phyloP scores from a whole-genome alignment of 768 basidiomycete genomes.

The Tylopilus sp. region DNA sequence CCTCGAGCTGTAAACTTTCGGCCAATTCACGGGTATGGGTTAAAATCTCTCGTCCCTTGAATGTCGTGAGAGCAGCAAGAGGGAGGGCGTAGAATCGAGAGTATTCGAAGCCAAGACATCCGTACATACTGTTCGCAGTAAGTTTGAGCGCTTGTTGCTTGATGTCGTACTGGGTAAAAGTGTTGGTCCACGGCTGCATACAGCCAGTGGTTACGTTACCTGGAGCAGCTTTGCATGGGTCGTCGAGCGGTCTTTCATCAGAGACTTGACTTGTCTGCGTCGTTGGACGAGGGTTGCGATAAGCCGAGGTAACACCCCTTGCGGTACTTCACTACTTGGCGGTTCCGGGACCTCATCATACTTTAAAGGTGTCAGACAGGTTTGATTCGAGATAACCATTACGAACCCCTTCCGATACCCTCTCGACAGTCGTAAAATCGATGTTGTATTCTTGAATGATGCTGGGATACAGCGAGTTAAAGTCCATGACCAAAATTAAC shows the following conservation, averaged over 20 bases:
- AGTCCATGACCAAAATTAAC: slow-evolving; percentile 98
- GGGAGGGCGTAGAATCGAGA: slow-evolving; percentile 96
- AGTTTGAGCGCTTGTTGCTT: slow-evolving; percentile 96
- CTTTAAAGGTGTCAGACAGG: slow-evolving; percentile 22
- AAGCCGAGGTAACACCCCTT: slow-evolving; percentile 91
- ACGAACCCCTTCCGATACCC: slow-evolving; percentile 55
- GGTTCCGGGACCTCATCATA: slow-evolving; percentile 91
- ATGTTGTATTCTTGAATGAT: slow-evolving; percentile 99
- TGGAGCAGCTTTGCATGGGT: slow-evolving; percentile 77
- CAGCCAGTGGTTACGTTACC: slow-evolving; percentile 40
- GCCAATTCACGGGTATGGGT: slow-evolving; percentile 92
- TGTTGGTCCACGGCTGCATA: not conserved
- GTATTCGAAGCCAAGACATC: slow-evolving; percentile 96
- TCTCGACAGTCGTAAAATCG: slow-evolving; percentile 94
- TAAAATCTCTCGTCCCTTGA: slow-evolving; percentile 95
- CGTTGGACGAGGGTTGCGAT: slow-evolving; percentile 95
- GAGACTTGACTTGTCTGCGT: slow-evolving; percentile 82
- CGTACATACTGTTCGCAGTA: slow-evolving; percentile 99
- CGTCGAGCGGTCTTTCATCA: slow-evolving; percentile 87
- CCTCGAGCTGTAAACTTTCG: slow-evolving; percentile 85
- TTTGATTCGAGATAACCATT: not conserved
- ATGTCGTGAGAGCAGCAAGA: slow-evolving; percentile 95
- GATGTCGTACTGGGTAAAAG: slow-evolving; percentile 75
- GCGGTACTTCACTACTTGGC: slow-evolving; percentile 62
- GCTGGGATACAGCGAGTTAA: slow-evolving; percentile 98